Base-by-base conservation (phyloP, 2,329 filamentous ascomycete species). In the Fusarium sp. region DNA sequence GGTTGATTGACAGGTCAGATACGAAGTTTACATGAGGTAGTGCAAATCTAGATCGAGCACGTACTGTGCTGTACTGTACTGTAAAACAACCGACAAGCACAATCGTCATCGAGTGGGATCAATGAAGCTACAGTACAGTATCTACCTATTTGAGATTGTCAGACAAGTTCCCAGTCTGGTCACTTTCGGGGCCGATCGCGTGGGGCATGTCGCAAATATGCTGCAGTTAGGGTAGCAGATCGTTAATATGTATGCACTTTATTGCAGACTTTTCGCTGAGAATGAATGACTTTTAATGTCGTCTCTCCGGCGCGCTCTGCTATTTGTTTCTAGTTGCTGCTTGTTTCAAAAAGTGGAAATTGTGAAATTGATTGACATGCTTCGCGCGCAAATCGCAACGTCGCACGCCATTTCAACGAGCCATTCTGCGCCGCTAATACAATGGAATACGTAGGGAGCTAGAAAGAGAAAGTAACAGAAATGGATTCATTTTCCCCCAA, bases 311-410 rank as follows among this genome's bases (percentile, higher is more conserved):
- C 42, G 32, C 28, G 61, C 40, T 34, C 27, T 20, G 47, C 43
- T 45, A 43, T 48, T 65, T 65, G 37, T 61, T 64, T 20, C 60
- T 48, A 59, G 23, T 61, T 51, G 20, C 47, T 48, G 51, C 41
- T 18, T 53, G 30, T 37, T 60, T 46, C 40, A 41, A 51, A 37
- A 37, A 32, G 54, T 54, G 63, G 47, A 48, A 60, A 55, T 59
- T 60, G 25, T 51, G 67, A 70, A 63, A 68, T 70, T 68, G 67
- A 70, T 55, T 51, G 42, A 61, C 48, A 51, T 50, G 48, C 41
- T 67, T 69, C 37, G 59, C 55, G 55, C 50, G 58, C 63, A 71
- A 68, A 71, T 68, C 50, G 53, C 27, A 71, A 43, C 54, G 46
- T 41, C 59, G 30, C 34, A 37, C 34, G 34, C 43, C 32, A 47